phyloP scores from a whole-genome alignment of 2,329 filamentous ascomycete genomes.

The Ceratocystis cacaofunesta region DNA sequence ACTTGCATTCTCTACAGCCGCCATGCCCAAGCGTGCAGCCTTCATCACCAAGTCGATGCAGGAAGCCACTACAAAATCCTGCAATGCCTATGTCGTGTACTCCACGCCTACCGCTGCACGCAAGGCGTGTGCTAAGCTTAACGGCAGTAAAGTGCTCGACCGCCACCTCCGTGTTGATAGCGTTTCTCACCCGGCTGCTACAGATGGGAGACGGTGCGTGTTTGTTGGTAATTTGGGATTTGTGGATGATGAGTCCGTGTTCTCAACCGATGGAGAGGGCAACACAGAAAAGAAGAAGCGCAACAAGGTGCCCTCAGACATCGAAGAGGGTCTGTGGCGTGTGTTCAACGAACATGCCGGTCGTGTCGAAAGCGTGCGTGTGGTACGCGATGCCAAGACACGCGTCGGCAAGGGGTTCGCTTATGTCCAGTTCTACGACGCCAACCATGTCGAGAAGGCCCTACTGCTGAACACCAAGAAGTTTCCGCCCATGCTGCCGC shows the following conservation, averaged over 20 bases:
- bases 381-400: slow-evolving; percentile 77
- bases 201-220: slow-evolving; percentile 77
- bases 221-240: slow-evolving; percentile 96
- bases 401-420: slow-evolving; percentile 93
- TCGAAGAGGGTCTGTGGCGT: slow-evolving; percentile 86
- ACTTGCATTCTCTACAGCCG: slow-evolving; percentile 61
- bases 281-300: slow-evolving; percentile 57
- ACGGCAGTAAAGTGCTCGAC: slow-evolving; percentile 69
- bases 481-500: slow-evolving; percentile 85
- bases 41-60: slow-evolving; percentile 84
- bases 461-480: slow-evolving; percentile 79
- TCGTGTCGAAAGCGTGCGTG: slow-evolving; percentile 81
- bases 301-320: slow-evolving; percentile 61
- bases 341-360: slow-evolving; percentile 59
- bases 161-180: slow-evolving; percentile 84
- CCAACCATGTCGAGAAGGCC: slow-evolving; percentile 79
- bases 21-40: slow-evolving; percentile 83
- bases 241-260: slow-evolving; percentile 73
- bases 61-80: slow-evolving; percentile 78
- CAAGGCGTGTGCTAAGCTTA: slow-evolving; percentile 60
- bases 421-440: slow-evolving; percentile 88
- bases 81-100: slow-evolving; percentile 90
- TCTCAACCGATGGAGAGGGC: slow-evolving; percentile 49
- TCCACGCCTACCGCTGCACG: slow-evolving; percentile 59
- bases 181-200: slow-evolving; percentile 69